A percentile compares a stretch with the other conserved stretches of the same genome.
These are phyloP conservation scores for Vicia sativa DNA, from an alignment of 306 rosid species.

Conservation along the genomic window DNA sequence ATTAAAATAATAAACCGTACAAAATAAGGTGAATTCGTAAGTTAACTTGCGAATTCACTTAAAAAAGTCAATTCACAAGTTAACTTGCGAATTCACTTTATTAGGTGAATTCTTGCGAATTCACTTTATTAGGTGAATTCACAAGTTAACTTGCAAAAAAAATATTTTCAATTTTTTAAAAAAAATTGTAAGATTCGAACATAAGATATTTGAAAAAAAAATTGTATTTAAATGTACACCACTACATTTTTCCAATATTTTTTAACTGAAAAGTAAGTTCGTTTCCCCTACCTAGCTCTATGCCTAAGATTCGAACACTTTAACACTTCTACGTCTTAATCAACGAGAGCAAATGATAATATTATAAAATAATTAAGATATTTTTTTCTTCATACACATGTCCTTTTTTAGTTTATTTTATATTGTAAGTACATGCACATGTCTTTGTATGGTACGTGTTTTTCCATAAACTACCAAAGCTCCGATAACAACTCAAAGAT, in stretches of 20 bases:
- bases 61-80: too few relatives aligned
- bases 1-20: too few relatives aligned
- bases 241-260: background rate
- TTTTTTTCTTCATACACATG: background rate
- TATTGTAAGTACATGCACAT: background rate
- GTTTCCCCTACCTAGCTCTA: constrained; percentile 1
- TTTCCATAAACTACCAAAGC: constrained; percentile 43
- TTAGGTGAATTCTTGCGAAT: too few relatives aligned
- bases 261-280: background rate
- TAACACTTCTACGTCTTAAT: constrained; percentile 27
- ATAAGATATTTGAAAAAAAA: background rate
- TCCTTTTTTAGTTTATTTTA: background rate
- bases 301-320: constrained; percentile 42
- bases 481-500: constrained; percentile 35
- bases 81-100: too few relatives aligned
- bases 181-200: too few relatives aligned
- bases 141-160: too few relatives aligned
- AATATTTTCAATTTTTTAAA: too few relatives aligned
- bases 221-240: background rate
- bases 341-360: constrained; percentile 14
- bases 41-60: too few relatives aligned
- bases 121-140: too few relatives aligned
- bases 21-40: too few relatives aligned
- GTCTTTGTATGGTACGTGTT: constrained; percentile 47
- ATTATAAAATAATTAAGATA: background rate